phyloP scores from a whole-genome alignment of 1,139 yeast genomes.

The Pichia sp. region DNA sequence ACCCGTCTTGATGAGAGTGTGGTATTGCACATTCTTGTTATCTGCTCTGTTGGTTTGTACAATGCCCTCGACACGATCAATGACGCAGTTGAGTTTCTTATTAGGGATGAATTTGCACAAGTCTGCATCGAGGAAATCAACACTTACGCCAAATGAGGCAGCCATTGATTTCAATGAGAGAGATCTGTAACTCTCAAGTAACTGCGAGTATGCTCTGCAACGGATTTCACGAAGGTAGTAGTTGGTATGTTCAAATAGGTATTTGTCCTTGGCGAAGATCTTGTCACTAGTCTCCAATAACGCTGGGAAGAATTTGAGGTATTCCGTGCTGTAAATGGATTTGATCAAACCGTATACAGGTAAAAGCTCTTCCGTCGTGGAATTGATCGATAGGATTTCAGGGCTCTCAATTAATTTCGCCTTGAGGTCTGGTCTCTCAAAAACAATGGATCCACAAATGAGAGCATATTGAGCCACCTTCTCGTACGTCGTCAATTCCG shows the following conservation, averaged over 20 bases:
- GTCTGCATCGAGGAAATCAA: conserved; percentile 74
- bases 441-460: conserved; percentile 73
- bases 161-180: conserved; percentile 92
- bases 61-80: conserved; percentile 92
- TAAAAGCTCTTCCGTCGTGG: conserved; percentile 65
- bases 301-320: conserved; percentile 70
- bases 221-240: conserved; percentile 89
- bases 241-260: conserved; percentile 70
- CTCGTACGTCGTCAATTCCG: conserved; percentile 84
- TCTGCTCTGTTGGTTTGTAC: conserved; percentile 96
- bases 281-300: conserved; percentile 74
- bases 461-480: conserved; percentile 86
- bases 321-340: conserved; percentile 84
- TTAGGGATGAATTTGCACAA: conserved; percentile 87
- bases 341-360: conserved; percentile 82
- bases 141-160: conserved; percentile 78
- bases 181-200: conserved; percentile 90
- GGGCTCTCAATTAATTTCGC: conserved; percentile 87
- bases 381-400: conserved; percentile 75
- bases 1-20: conserved; percentile 82
- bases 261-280: conserved; percentile 67
- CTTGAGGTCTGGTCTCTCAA: conserved; percentile 82
- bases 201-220: conserved; percentile 90
- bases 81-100: conserved; percentile 89
- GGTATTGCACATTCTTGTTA: conserved; percentile 91